These are phyloP conservation scores for Didymella glomerata DNA, from an alignment of 2,329 filamentous ascomycete species.

Conservation along the genomic window DNA sequence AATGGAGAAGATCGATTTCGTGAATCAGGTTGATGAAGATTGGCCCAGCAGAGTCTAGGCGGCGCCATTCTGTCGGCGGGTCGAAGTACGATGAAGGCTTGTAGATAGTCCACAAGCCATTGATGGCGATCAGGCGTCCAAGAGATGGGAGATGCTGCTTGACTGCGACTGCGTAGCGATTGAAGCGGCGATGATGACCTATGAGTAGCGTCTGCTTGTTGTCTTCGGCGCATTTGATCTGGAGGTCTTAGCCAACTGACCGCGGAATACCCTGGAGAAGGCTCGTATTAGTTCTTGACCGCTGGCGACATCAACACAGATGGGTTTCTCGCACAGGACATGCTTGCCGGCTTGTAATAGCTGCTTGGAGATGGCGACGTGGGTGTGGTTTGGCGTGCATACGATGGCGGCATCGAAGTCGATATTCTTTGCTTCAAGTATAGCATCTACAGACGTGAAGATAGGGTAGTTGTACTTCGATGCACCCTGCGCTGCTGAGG, in stretches of 20 bases:
- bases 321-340: constrained; percentile 8
- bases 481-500: not conserved
- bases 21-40: constrained; percentile 9
- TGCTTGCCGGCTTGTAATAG: not conserved
- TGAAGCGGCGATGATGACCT: constrained; percentile 10
- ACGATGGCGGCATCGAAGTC: constrained; percentile 7
- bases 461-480: constrained; percentile 1
- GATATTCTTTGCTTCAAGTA: not conserved
- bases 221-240: not conserved
- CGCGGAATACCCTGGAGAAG: too few species aligned
- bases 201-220: not conserved
- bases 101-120: constrained; percentile 3
- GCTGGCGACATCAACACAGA: not conserved
- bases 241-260: not conserved
- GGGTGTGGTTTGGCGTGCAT: constrained; percentile 6
- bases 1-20: constrained; percentile 8
- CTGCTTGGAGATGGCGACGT: constrained; percentile 1
- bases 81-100: constrained; percentile 2
- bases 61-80: constrained; percentile 4
- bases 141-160: constrained; percentile 4
- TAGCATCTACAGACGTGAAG: not conserved
- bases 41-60: not conserved
- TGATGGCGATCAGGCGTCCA: constrained; percentile 7
- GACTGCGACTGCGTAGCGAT: constrained; percentile 1
- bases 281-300: not conserved